phyloP scores from a whole-genome alignment of 768 basidiomycete species.

The Lyophyllum semitale region DNA sequence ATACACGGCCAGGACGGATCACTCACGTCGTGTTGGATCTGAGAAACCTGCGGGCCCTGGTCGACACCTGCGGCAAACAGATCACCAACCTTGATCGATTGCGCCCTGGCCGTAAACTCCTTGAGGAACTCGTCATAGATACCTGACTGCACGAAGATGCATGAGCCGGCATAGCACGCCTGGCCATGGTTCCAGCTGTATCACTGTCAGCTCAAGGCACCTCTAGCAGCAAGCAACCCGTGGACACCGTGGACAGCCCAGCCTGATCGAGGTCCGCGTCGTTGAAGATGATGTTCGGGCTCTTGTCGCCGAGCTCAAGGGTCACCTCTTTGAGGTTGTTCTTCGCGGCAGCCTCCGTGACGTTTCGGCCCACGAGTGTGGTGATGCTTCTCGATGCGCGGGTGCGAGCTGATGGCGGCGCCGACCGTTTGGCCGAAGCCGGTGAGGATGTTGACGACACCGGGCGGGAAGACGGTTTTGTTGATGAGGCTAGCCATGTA shows the following conservation, averaged over 20 bases:
- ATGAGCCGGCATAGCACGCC: conserved; percentile 82
- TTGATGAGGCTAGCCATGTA: conserved; percentile 54
- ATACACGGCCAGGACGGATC: conserved; percentile 58
- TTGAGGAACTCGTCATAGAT: conserved; percentile 83
- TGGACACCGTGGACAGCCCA: conserved; percentile 61
- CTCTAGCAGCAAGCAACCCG: no score
- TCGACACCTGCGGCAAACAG: conserved; percentile 61
- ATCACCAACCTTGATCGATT: conserved; percentile 64
- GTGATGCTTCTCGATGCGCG: conserved; percentile 62
- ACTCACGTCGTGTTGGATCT: conserved; percentile 71
- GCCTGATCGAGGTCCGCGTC: conserved; percentile 67
- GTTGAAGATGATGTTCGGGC: conserved; percentile 64
- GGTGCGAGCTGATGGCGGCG: conserved; percentile 68
- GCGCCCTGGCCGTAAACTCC: conserved; percentile 57
- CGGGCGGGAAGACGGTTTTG: conserved; percentile 78
- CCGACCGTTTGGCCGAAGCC: conserved; percentile 76
- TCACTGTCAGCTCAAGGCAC: neutral
- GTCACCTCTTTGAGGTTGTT: conserved; percentile 80
- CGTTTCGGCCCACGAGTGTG: conserved; percentile 70
- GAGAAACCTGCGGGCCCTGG: conserved; percentile 81
- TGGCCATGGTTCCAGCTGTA: conserved; percentile 72
- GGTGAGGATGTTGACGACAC: conserved; percentile 75
- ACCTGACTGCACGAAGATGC: conserved; percentile 79
- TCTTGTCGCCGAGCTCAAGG: conserved; percentile 77
- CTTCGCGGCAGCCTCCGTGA: conserved; percentile 73